Conservation (phyloP, 192 early-diverging fungal species). For the Umbelopsis sp. region DNA sequence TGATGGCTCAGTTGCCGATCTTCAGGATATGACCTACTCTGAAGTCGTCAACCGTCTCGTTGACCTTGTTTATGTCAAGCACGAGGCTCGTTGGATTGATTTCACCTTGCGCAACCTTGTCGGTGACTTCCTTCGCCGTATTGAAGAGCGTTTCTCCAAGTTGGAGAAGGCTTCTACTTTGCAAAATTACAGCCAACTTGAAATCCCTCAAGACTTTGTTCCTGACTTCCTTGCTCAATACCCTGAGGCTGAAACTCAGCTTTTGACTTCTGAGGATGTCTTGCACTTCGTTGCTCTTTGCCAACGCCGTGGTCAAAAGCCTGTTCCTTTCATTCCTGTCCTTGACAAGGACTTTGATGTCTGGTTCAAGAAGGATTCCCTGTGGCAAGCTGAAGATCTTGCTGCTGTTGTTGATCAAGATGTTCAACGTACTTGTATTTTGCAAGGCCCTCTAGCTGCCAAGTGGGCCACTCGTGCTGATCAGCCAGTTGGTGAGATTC, state of each 20-base stretch:
- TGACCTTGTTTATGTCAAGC: slow-evolving; percentile 76
- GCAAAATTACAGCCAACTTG: slow-evolving; percentile 62
- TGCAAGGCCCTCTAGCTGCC: slow-evolving; percentile 89
- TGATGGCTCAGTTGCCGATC: slow-evolving; percentile 71
- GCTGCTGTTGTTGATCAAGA: slow-evolving; percentile 85
- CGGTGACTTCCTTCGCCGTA: slow-evolving; percentile 79
- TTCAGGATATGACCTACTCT: slow-evolving; percentile 93
- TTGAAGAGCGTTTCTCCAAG: slow-evolving; percentile 86
- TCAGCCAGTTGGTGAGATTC: slow-evolving; percentile 87
- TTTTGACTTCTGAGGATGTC: slow-evolving; percentile 83
- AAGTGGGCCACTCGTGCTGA: slow-evolving; percentile 71
- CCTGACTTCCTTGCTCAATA: slow-evolving; percentile 70
- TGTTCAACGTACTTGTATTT: slow-evolving; percentile 78
- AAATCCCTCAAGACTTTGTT: slow-evolving; percentile 67
- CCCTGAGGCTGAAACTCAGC: slow-evolving; percentile 70
- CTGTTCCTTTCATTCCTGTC: slow-evolving; percentile 85
- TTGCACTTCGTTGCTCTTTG: slow-evolving; percentile 79
- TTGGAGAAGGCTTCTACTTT: slow-evolving; percentile 61
- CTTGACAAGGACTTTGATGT: slow-evolving; percentile 88
- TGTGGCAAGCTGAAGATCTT: slow-evolving; percentile 89
- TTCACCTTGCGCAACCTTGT: slow-evolving; percentile 67
- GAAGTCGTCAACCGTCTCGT: slow-evolving; percentile 84
- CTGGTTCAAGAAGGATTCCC: slow-evolving; percentile 88
- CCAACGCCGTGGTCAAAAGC: slow-evolving; percentile 81
- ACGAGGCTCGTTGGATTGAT: slow-evolving; percentile 82